These are phyloP conservation scores for Trifolium repens DNA, from an alignment of 306 rosid genomes.

Conservation along the genomic window DNA sequence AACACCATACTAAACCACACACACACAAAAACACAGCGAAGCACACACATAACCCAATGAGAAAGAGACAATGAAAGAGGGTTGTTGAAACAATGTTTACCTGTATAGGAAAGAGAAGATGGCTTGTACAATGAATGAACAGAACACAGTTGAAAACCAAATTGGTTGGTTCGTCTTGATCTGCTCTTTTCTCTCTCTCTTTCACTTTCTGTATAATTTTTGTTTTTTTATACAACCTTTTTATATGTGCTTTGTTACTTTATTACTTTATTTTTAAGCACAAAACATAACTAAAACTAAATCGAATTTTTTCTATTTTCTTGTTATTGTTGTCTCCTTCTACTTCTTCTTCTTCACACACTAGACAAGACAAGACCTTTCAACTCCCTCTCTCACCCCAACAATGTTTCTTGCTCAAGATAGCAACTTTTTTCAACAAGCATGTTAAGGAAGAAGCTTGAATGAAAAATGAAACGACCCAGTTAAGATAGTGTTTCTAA, in stretches of 20 bases:
- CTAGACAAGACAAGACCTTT: slow-evolving; percentile 32
- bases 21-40: slow-evolving; percentile 65
- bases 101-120: slow-evolving; percentile 47
- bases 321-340: slow-evolving; percentile 63
- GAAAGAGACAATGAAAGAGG: slow-evolving; percentile 37
- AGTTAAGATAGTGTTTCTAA: background rate
- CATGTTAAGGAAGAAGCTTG: slow-evolving; percentile 12
- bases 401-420: slow-evolving; percentile 6
- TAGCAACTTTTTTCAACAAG: background rate
- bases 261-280: slow-evolving; percentile 37
- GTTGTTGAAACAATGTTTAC: slow-evolving; percentile 48
- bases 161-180: slow-evolving; percentile 45
- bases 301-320: slow-evolving; percentile 77
- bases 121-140: slow-evolving; percentile 49
- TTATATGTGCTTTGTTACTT: slow-evolving; percentile 21
- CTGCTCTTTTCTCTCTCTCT: slow-evolving; percentile 30
- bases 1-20: slow-evolving; percentile 37
- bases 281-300: slow-evolving; percentile 37
- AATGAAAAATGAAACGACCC: slow-evolving; percentile 11
- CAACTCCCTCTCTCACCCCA: slow-evolving; percentile 38
- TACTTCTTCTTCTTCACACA: slow-evolving; percentile 41
- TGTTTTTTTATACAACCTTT: slow-evolving; percentile 17
- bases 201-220: slow-evolving; percentile 14
- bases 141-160: slow-evolving; percentile 29
- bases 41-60: slow-evolving; percentile 60